phyloP scores from a whole-genome alignment of 441 rosid genomes.

The Adansonia madagascariensis region DNA sequence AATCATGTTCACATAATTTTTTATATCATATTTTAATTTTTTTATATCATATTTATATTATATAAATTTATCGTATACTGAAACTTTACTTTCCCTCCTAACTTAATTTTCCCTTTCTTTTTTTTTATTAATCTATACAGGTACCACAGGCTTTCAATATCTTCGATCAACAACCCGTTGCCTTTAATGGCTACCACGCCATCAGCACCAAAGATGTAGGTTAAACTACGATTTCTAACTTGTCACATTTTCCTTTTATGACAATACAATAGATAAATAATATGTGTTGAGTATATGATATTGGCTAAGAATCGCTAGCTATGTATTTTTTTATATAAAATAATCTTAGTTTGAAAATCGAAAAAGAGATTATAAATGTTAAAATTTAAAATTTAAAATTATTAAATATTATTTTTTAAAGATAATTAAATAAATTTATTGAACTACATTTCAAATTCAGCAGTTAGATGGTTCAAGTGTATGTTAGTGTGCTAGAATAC shows the following conservation, averaged over 20 bases:
- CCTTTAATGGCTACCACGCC: slow-evolving; percentile 47
- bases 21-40: neutral
- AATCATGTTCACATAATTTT: neutral
- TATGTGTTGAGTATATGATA: too few relatives aligned
- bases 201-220: slow-evolving; percentile 69
- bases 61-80: neutral
- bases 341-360: too few relatives aligned
- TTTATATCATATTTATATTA: neutral
- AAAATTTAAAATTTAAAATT: too few relatives aligned
- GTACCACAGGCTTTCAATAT: slow-evolving; percentile 74
- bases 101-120: neutral
- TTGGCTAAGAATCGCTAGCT: too few relatives aligned
- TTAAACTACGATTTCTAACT: slow-evolving; percentile 14
- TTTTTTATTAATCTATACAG: slow-evolving; percentile 39
- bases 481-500: too few relatives aligned
- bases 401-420: too few relatives aligned
- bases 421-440: too few relatives aligned
- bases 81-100: neutral
- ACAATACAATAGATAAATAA: too few relatives aligned
- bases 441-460: too few relatives aligned
- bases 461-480: too few relatives aligned
- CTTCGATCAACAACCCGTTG: slow-evolving; percentile 52
- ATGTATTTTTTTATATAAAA: too few relatives aligned
- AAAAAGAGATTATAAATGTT: too few relatives aligned
- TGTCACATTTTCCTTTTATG: neutral